A percentile compares a stretch with the other conserved stretches of the same genome.
Conservation (phyloP, 2,329 filamentous ascomycete species). For the Madurella mycetomatis region DNA sequence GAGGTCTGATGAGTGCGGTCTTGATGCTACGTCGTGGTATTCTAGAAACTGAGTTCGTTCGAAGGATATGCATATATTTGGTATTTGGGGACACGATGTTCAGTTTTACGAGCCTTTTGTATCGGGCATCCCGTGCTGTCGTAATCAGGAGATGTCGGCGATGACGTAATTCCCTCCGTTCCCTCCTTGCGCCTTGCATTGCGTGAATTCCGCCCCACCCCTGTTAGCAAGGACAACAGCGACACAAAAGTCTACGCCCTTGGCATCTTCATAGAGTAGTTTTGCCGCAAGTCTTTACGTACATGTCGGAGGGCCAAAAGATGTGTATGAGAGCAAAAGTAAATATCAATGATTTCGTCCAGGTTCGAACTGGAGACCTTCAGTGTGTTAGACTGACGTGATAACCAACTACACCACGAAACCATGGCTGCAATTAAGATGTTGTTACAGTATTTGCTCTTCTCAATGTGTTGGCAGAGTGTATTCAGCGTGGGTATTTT, state of each 20-base stretch:
- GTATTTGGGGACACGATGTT: background rate
- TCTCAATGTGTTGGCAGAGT: no score
- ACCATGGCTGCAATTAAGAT: background rate
- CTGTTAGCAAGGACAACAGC: background rate
- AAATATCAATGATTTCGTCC: conserved; percentile 3
- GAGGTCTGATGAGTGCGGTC: background rate
- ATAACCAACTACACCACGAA: conserved; percentile 41
- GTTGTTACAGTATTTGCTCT: background rate
- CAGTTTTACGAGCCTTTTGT: background rate
- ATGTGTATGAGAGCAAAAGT: background rate
- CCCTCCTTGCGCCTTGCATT: background rate
- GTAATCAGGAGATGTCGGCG: background rate
- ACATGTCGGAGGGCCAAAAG: no score
- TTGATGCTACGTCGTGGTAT: background rate
- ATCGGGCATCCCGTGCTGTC: background rate
- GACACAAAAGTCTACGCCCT: no score
- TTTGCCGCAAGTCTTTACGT: no score
- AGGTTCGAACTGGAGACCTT: conserved; percentile 32
- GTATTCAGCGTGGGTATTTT: no score
- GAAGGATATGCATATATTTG: background rate
- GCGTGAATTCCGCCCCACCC: background rate
- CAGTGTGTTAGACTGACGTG: conserved; percentile 45
- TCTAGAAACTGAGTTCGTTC: background rate
- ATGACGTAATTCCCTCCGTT: background rate
- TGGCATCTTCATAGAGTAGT: no score